Evolutionary conservation across 805 yeast species (phyloP), one percentile per base, ranked within the genome.

Genomic region (Wickerhamomyces silvicola): DNA sequence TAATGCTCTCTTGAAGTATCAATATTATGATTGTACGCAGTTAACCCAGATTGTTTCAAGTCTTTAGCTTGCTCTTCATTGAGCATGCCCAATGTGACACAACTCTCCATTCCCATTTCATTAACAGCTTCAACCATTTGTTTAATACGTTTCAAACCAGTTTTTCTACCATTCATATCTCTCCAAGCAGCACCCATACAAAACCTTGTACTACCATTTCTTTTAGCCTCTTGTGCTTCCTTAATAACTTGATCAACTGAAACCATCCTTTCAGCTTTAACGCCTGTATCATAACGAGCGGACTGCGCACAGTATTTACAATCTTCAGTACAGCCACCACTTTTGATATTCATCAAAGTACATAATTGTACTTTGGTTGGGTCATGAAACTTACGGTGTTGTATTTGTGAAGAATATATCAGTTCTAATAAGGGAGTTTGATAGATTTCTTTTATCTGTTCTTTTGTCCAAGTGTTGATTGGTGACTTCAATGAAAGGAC

Each of bases 141-240:
- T 17, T 72, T 60, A 35, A 82, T 79, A 39, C 63, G 71, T 37
- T 67, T 71, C 39, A 82, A 50, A 1, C 81, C 85, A 12, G 75
- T 68, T 53, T 79, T 81, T 30, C 92, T 63, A 12, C 92, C 90
- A 30, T 63, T 62, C 92, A 82, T 82, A 39, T 81, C 90, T 52
- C 92, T 68, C 92, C 90, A 83, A 2, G 92, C 92, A 9, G 90
- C 85, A 28, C 92, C 92, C 77, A 82, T 72, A 51, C 92, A 82
- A 50, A 82, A 82, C 42, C 92, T 64, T 0, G 92, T 82, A 2
- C 81, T 70, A 0, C 90, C 90, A 42, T 81, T 80, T 6, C 45
- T 60, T 45, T 78, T 77, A 10, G 92, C 88, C 31, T 66, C 68
- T 33, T 57, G 60, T 1, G 92, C 92, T 20, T 74, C 78, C 31